phyloP scores from a whole-genome alignment of 2,329 filamentous ascomycete species.

The Aspergillus terreus region DNA sequence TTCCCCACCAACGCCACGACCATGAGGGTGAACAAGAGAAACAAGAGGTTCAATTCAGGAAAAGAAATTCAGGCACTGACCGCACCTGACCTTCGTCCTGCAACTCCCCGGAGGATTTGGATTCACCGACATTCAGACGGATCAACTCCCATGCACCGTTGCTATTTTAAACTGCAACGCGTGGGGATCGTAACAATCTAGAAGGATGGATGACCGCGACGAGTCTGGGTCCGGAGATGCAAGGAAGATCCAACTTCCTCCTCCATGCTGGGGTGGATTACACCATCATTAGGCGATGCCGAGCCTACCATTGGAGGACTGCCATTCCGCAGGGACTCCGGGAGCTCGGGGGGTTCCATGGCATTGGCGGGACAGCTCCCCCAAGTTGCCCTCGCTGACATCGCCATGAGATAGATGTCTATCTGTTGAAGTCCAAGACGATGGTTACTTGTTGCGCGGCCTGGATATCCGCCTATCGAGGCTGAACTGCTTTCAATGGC shows the following conservation, averaged over 20 bases:
- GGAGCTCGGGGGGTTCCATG: neutral
- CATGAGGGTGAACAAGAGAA: neutral
- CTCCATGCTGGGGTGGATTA: conserved; percentile 5
- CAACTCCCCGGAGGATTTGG: neutral
- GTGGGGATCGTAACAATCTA: conserved; percentile 7
- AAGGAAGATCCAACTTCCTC: conserved; percentile 7
- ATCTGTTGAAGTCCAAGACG: no score
- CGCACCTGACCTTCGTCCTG: neutral
- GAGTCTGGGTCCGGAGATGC: conserved; percentile 6
- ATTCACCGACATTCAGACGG: conserved; percentile 6
- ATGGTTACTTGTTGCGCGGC: neutral
- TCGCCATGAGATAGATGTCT: no score
- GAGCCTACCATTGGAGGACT: conserved; percentile 14
- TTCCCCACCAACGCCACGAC: neutral
- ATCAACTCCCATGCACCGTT: neutral
- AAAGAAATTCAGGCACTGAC: neutral
- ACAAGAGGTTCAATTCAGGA: neutral
- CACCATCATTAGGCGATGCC: conserved; percentile 16
- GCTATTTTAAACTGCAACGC: conserved; percentile 1
- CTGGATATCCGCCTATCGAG: neutral
- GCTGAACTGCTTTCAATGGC: neutral
- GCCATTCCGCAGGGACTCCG: conserved; percentile 6
- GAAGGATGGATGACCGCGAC: conserved; percentile 6
- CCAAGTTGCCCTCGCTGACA: neutral
- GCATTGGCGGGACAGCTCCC: neutral